These are phyloP conservation scores for Dioscorea zingiberensis DNA, from an alignment of 106 monocot species.

Conservation along the genomic window DNA sequence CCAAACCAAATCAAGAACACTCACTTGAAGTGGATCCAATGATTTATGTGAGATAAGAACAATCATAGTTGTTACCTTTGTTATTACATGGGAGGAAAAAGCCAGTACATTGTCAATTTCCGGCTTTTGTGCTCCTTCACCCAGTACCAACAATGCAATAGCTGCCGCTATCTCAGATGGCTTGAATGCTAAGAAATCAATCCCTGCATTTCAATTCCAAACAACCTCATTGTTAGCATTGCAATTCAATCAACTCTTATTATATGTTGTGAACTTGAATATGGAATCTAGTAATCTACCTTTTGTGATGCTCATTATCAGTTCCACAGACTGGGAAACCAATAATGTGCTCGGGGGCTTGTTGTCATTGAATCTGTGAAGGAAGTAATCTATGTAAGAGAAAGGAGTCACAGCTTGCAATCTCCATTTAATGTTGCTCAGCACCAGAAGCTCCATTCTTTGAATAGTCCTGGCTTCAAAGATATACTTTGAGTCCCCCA, in stretches of 20 bases:
- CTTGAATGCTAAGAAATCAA: slow-evolving; percentile 62
- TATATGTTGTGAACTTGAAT: background rate
- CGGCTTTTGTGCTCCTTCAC: slow-evolving; percentile 15
- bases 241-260: background rate
- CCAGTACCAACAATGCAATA: slow-evolving; percentile 29
- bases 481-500: slow-evolving; percentile 55
- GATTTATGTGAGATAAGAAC: no score
- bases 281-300: slow-evolving; percentile 22
- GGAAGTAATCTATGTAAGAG: slow-evolving; percentile 85
- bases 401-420: slow-evolving; percentile 92
- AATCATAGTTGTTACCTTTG: slow-evolving; percentile 24
- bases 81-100: slow-evolving; percentile 31
- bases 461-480: slow-evolving; percentile 91
- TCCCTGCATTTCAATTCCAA: slow-evolving; percentile 40
- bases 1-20: no score
- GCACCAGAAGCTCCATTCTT: slow-evolving; percentile 93
- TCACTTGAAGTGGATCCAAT: no score
- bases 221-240: background rate
- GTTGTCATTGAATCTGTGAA: slow-evolving; percentile 47
- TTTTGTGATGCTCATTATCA: slow-evolving; percentile 62
- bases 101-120: slow-evolving; percentile 34
- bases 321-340: slow-evolving; percentile 35
- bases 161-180: slow-evolving; percentile 83
- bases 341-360: slow-evolving; percentile 20
- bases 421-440: slow-evolving; percentile 88